These are phyloP conservation scores for Phellopilus nigrolimitatus DNA, from an alignment of 1,284 basidiomycete genomes.

Conservation along the genomic window DNA sequence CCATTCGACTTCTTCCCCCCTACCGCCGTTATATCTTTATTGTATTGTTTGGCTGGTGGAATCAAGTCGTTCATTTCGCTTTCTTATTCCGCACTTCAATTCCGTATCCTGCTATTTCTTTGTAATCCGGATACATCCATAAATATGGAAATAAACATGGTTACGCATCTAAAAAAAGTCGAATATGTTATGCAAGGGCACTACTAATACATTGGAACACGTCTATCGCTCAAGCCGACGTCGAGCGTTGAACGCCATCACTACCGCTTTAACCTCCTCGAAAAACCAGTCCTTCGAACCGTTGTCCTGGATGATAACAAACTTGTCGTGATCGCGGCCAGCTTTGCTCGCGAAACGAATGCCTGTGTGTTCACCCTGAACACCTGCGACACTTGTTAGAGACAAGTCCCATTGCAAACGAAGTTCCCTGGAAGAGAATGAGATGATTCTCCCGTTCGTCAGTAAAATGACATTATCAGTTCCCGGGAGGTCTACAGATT, in stretches of 20 bases:
- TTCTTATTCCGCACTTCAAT: not conserved
- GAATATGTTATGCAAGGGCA: not conserved
- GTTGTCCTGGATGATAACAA: slow-evolving; percentile 73
- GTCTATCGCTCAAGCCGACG: slow-evolving; percentile 59
- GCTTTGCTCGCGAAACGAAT: slow-evolving; percentile 80
- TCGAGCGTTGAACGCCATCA: slow-evolving; percentile 67
- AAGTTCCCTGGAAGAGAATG: slow-evolving; percentile 83
- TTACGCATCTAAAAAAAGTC: slow-evolving; percentile 4
- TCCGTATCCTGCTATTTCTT: not conserved
- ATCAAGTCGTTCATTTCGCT: not conserved
- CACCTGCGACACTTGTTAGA: slow-evolving; percentile 81
- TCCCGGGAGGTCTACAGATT: slow-evolving; percentile 60
- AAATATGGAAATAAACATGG: slow-evolving; percentile 11
- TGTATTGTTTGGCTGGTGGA: not conserved
- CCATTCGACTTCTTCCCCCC: not conserved
- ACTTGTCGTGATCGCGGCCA: slow-evolving; percentile 68
- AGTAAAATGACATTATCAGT: slow-evolving; percentile 83
- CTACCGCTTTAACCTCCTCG: slow-evolving; percentile 63
- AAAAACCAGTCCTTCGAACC: slow-evolving; percentile 75
- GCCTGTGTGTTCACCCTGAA: slow-evolving; percentile 86
- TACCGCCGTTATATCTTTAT: slow-evolving; percentile 2
- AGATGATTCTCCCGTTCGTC: slow-evolving; percentile 75
- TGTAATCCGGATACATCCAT: not conserved
- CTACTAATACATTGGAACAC: slow-evolving; percentile 8
- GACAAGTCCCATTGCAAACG: slow-evolving; percentile 91